phyloP scores from a whole-genome alignment of 2,329 filamentous ascomycete genomes.

The Exophiala phaeomuriformis region DNA sequence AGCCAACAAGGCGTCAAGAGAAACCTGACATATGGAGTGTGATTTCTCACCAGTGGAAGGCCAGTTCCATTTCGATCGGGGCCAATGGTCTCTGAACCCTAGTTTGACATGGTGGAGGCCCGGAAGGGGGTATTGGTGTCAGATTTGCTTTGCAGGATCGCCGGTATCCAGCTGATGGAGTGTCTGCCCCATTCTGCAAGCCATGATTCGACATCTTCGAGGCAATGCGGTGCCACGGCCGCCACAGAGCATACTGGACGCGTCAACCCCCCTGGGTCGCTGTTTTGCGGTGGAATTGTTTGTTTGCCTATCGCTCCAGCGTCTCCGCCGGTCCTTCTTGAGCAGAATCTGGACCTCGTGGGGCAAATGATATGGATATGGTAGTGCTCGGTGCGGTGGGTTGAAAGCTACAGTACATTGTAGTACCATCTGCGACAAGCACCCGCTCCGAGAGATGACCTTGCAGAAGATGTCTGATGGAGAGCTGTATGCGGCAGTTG shows the following conservation, averaged over 20 bases:
- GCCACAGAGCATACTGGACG: background rate
- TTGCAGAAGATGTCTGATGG: too few species aligned
- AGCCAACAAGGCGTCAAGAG: slow-evolving; percentile 2
- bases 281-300: background rate
- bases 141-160: slow-evolving; percentile 1
- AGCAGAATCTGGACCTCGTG: background rate
- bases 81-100: background rate
- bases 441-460: too few species aligned
- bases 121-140: background rate
- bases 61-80: background rate
- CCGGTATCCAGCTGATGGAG: background rate
- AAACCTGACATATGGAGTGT: background rate
- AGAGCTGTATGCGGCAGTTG: too few species aligned
- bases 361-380: background rate
- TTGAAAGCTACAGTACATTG: too few species aligned
- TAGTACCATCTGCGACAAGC: too few species aligned
- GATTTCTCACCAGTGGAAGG: background rate
- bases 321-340: background rate
- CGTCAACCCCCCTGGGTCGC: background rate
- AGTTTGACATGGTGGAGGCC: slow-evolving; percentile 1
- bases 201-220: background rate
- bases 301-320: background rate
- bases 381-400: background rate
- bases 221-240: background rate
- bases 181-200: background rate